Conservation (phyloP, 306 rosid genomes). For the Ormosia emarginata region DNA sequence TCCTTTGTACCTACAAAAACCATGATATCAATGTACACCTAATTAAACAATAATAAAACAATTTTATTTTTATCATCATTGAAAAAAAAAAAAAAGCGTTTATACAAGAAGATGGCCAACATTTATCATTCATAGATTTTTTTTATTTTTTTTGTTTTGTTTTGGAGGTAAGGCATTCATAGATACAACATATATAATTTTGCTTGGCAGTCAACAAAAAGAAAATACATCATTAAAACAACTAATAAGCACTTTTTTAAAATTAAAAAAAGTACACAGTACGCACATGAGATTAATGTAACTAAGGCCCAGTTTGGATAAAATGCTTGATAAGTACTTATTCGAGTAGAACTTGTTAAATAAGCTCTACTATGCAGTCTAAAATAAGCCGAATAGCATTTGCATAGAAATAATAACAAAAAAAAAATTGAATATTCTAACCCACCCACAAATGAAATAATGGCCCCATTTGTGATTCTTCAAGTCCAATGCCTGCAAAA, state of each 20-base stretch:
- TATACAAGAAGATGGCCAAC: background rate
- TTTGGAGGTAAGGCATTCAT: background rate
- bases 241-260: background rate
- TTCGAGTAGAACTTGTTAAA: no score
- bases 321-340: no score
- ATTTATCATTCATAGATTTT: background rate
- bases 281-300: background rate
- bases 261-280: background rate
- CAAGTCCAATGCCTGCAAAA: conserved; percentile 57
- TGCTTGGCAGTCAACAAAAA: background rate
- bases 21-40: background rate
- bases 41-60: background rate
- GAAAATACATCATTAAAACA: background rate
- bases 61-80: background rate
- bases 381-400: background rate
- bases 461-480: conserved; percentile 83
- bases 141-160: no score
- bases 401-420: no score
- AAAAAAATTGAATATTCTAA: no score
- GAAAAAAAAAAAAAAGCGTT: background rate
- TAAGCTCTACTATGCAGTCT: no score
- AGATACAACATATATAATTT: background rate
- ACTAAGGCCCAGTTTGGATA: no score
- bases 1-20: conserved; percentile 65
- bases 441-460: conserved; percentile 79